phyloP scores from a whole-genome alignment of 305 asterid species.

The Solanum hybrid region DNA sequence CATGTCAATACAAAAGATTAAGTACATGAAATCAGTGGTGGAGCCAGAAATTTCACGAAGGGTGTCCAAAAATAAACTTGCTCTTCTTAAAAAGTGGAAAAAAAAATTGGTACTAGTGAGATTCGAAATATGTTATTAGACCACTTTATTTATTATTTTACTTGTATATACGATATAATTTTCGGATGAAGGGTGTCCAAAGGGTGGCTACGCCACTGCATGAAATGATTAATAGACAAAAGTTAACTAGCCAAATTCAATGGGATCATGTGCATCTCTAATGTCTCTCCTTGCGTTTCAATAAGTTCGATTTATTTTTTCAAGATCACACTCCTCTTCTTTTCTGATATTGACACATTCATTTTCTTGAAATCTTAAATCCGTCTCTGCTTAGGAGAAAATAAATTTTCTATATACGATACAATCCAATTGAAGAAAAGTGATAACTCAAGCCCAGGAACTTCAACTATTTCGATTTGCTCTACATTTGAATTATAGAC shows the following conservation, averaged over 20 bases:
- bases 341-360: neutral
- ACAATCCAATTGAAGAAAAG: neutral
- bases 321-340: neutral
- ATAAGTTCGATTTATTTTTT: neutral
- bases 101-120: no score
- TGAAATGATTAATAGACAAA: neutral
- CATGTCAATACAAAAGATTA: neutral
- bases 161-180: no score
- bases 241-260: neutral
- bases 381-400: neutral
- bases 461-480: neutral
- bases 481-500: neutral
- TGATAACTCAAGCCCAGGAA: neutral
- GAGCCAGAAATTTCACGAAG: no score
- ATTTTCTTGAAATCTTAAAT: neutral
- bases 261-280: neutral
- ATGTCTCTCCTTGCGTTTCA: neutral
- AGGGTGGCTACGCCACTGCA: no score
- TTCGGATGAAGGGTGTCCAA: no score
- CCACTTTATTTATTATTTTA: no score
- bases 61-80: no score
- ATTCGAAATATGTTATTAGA: no score
- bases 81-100: no score
- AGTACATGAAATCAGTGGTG: no score
- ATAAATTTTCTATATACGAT: neutral